Evolutionary conservation across 2,329 filamentous ascomycete genomes (phyloP).

Genomic region (Penicillium sp.): DNA sequence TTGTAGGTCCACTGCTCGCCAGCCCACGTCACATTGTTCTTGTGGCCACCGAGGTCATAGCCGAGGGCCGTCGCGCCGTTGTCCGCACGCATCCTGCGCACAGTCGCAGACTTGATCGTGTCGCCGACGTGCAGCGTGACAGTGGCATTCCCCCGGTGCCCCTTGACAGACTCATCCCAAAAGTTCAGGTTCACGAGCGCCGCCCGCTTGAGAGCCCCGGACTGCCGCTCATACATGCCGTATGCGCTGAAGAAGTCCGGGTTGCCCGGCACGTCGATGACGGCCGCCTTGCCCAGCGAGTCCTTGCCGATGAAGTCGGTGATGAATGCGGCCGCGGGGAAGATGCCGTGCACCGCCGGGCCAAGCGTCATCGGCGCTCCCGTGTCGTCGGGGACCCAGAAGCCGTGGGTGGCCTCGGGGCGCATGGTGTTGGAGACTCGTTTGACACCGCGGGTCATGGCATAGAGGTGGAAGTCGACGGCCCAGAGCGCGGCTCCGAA

Average conservation of each 20-base stretch:
- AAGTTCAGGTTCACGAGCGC: constrained; percentile 10
- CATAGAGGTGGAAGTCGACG: constrained; percentile 16
- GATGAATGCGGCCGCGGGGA: constrained; percentile 16
- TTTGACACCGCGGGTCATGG: constrained; percentile 16
- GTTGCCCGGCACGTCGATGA: neutral
- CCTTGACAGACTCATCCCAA: constrained; percentile 2
- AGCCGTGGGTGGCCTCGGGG: constrained; percentile 13
- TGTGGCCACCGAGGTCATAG: constrained; percentile 26
- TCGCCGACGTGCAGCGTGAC: constrained; percentile 2
- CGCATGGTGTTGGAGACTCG: constrained; percentile 19
- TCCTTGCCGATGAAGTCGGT: constrained; percentile 21
- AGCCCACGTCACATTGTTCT: constrained; percentile 30
- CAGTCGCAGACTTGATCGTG: constrained; percentile 1
- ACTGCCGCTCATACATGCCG: constrained; percentile 8
- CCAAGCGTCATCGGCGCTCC: constrained; percentile 7
- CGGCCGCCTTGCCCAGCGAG: constrained; percentile 5
- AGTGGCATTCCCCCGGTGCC: neutral
- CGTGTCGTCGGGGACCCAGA: constrained; percentile 15
- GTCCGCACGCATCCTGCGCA: constrained; percentile 15
- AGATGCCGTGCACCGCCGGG: constrained; percentile 18
- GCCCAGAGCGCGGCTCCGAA: constrained; percentile 14
- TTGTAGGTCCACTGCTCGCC: constrained; percentile 23
- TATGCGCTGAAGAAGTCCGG: constrained; percentile 7
- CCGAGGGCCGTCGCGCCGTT: constrained; percentile 14
- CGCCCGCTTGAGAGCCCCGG: constrained; percentile 1